phyloP scores from a whole-genome alignment of 1,139 yeast species.

The Wickerhamiella infanticola region DNA sequence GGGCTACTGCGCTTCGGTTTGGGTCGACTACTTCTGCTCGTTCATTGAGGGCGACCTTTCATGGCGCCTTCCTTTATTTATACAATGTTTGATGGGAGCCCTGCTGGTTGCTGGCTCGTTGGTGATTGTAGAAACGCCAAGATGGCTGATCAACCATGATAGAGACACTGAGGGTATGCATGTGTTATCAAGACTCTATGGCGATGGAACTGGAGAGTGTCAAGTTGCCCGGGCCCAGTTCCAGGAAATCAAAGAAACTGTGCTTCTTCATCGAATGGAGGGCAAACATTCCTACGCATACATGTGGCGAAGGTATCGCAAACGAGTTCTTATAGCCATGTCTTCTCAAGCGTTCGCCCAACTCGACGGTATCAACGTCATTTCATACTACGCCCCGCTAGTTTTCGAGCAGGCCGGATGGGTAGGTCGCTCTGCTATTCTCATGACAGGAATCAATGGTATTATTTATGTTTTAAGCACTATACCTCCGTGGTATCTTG shows the following conservation, averaged over 20 bases:
- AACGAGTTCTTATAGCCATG: conserved; percentile 78
- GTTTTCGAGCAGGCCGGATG: conserved; percentile 94
- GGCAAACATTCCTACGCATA: conserved; percentile 60
- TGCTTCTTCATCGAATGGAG: conserved; percentile 58
- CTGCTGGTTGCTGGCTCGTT: conserved; percentile 57
- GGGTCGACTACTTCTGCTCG: conserved; percentile 79
- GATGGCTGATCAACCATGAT: conserved; percentile 80
- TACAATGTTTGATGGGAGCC: conserved; percentile 65
- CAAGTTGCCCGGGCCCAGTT: conserved; percentile 51
- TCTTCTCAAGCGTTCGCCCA: conserved; percentile 87
- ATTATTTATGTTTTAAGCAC: conserved; percentile 61
- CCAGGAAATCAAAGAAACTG: conserved; percentile 67
- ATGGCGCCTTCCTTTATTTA: conserved; percentile 67
- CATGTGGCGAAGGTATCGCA: conserved; percentile 54
- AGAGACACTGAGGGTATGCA: conserved; percentile 78
- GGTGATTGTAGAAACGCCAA: conserved; percentile 71
- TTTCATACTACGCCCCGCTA: conserved; percentile 84
- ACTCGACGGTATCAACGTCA: conserved; percentile 81
- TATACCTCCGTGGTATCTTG: conserved; percentile 81
- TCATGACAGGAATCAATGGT: conserved; percentile 87
- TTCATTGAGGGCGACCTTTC: conserved; percentile 40
- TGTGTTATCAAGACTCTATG: conserved; percentile 68
- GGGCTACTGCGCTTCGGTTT: conserved; percentile 74
- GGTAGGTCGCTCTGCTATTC: conserved; percentile 72
- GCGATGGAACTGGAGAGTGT: conserved; percentile 43